These are phyloP conservation scores for Castanospermum australe DNA, from an alignment of 306 rosid genomes.

Conservation along the genomic window DNA sequence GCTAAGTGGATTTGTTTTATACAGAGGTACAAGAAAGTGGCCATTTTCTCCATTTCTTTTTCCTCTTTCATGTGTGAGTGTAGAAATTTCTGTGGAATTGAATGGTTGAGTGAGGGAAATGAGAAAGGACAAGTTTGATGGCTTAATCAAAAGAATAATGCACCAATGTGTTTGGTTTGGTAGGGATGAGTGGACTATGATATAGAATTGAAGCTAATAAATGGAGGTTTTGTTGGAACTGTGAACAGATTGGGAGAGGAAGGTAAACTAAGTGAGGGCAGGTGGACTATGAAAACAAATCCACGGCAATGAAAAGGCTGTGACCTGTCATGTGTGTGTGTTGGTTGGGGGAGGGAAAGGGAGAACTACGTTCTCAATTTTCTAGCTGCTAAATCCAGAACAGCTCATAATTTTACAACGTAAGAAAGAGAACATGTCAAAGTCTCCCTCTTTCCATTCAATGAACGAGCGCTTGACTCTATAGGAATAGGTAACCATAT, in stretches of 20 bases:
- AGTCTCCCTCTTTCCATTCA: neutral
- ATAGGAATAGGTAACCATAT: no score
- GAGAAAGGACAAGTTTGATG: slow-evolving; percentile 30
- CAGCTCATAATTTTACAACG: slow-evolving; percentile 14
- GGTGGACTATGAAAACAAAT: slow-evolving; percentile 43
- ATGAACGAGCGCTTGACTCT: no score
- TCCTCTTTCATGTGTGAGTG: neutral
- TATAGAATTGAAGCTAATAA: slow-evolving; percentile 23
- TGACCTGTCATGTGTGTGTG: slow-evolving; percentile 1
- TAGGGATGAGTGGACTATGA: slow-evolving; percentile 33
- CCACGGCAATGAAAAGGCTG: slow-evolving; percentile 28
- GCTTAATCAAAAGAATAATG: neutral
- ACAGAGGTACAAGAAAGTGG: slow-evolving; percentile 9
- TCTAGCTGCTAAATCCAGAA: slow-evolving; percentile 5
- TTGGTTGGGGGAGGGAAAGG: slow-evolving; percentile 14
- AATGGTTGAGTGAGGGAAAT: slow-evolving; percentile 43
- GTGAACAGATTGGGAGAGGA: slow-evolving; percentile 37
- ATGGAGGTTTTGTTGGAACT: slow-evolving; percentile 42
- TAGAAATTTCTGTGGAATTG: slow-evolving; percentile 23
- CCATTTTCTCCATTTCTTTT: neutral
- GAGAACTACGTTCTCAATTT: neutral
- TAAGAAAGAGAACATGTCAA: slow-evolving; percentile 1
- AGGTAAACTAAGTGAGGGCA: slow-evolving; percentile 46
- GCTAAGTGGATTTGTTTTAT: slow-evolving; percentile 24
- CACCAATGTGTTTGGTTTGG: slow-evolving; percentile 43